phyloP scores from a whole-genome alignment of 176 grass and related monocot genomes.

The Elymus sibiricus region DNA sequence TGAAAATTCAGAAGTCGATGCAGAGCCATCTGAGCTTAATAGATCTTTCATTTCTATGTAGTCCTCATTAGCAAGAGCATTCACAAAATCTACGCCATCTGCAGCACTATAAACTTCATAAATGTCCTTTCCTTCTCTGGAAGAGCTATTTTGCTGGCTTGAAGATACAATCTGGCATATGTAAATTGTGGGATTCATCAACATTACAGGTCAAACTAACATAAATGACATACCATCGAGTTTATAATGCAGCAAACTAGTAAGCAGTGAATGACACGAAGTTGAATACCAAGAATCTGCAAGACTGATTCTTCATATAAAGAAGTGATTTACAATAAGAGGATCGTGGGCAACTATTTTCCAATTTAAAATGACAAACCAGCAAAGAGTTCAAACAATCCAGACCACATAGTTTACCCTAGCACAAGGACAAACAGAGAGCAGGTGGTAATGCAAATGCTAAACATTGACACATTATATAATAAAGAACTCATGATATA shows the following conservation, averaged over 20 bases:
- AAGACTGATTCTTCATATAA: background rate
- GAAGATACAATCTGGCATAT: slow-evolving; percentile 19
- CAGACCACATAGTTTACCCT: background rate
- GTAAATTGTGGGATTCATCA: slow-evolving; percentile 10
- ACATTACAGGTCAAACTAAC: background rate
- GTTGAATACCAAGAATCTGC: background rate
- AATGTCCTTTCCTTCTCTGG: slow-evolving; percentile 6
- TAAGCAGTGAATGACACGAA: background rate
- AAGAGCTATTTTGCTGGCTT: slow-evolving; percentile 5
- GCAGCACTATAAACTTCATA: slow-evolving; percentile 8
- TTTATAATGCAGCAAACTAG: background rate
- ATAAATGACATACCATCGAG: background rate
- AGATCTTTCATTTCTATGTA: slow-evolving; percentile 65
- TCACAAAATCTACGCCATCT: slow-evolving; percentile 10
- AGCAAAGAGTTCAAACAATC: background rate
- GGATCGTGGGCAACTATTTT: background rate
- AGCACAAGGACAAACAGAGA: background rate
- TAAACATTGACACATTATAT: background rate
- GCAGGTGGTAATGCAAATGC: background rate
- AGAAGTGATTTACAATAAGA: background rate
- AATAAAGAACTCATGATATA: slow-evolving; percentile 11
- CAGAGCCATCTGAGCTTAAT: slow-evolving; percentile 33
- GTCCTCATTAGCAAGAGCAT: slow-evolving; percentile 27
- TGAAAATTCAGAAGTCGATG: slow-evolving; percentile 63
- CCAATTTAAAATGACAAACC: background rate